phyloP scores from a whole-genome alignment of 257 asterid genomes.

The Solanum bulbocastanum region DNA sequence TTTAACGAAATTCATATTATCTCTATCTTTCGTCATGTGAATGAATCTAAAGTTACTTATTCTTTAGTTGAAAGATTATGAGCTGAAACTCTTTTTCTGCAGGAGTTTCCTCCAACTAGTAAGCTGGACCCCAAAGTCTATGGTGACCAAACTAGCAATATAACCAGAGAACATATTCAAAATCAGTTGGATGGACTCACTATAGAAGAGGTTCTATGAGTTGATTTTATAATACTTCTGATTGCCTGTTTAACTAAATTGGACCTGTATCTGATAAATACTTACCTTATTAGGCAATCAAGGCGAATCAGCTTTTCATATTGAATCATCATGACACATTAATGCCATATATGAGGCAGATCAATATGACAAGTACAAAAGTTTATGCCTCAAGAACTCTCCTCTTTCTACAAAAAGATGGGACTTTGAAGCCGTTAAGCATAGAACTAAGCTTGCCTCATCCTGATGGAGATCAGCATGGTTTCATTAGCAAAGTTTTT shows the following conservation, averaged over 20 bases:
- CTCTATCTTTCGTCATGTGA: neutral
- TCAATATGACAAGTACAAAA: constrained; percentile 38
- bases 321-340: constrained; percentile 51
- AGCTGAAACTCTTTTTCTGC: neutral
- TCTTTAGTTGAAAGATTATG: neutral
- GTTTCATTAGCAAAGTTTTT: constrained; percentile 34
- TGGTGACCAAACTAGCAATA: constrained; percentile 36
- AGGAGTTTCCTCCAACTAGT: constrained; percentile 52
- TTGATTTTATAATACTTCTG: neutral
- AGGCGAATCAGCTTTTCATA: constrained; percentile 23
- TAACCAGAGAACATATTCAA: constrained; percentile 25
- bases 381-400: constrained; percentile 46
- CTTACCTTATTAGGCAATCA: constrained; percentile 22
- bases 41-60: neutral
- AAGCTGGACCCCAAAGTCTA: constrained; percentile 32
- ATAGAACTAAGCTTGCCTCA: constrained; percentile 49
- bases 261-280: neutral
- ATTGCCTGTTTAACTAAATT: neutral
- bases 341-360: constrained; percentile 41
- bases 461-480: constrained; percentile 30
- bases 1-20: neutral
- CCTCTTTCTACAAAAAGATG: constrained; percentile 32
- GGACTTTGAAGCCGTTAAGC: constrained; percentile 35
- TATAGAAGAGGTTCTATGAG: constrained; percentile 25
- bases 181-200: constrained; percentile 31